Base-by-base conservation (phyloP, 2,329 filamentous ascomycete species). In the Aspergillus quadrilineatus region DNA sequence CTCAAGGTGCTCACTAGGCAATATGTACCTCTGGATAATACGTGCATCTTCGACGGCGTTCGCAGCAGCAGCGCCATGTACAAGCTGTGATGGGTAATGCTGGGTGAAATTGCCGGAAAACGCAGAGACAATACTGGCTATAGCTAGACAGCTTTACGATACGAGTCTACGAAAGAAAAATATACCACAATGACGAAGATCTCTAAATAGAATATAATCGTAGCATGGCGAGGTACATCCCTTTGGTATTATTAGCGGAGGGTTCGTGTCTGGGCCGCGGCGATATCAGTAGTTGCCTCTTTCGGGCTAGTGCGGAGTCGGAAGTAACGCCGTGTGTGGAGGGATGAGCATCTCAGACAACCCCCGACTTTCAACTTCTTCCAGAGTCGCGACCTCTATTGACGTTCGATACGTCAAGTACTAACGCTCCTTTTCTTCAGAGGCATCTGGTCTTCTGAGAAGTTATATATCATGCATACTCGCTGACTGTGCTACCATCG, bases 1-100 rank as follows among this genome's bases (percentile, higher is more conserved):
- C 95, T 99, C 77, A 99, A 99, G 71, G 82, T 85, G 5, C 61
- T 80, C 44, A 88, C 85, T n/a, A 80, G 82, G 65, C 85, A 88
- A 72, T 88, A 87, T 67, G 77, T 86, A 9, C 85, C 85, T 1
- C 76, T 87, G 7, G 83, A 87, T 68, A 86, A 86, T 58, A 84
- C 81, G 0, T 86, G 83, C 64, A 69, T 87, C 26, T 87, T 86
- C 62, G 84, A 87, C 65, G 85, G 85, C 1, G 78, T 86, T 2
- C 75, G 70, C 60, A 85, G 83, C 67, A 81, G 79, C 66, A 82
- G 74, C 46, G 77, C 75, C 41, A 82, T 84, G 62, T 76, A 83
- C 61, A 77, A 72, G 54, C 67, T 83, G 57, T 80, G 61, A 67
- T 49, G 50, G 5, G 37, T 15, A 55, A 22, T 43, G 41, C 14